A percentile compares a stretch with the other conserved stretches of the same genome.
phyloP scores from a whole-genome alignment of 2,329 filamentous ascomycete species.

The Aspergillaceae sp. region DNA sequence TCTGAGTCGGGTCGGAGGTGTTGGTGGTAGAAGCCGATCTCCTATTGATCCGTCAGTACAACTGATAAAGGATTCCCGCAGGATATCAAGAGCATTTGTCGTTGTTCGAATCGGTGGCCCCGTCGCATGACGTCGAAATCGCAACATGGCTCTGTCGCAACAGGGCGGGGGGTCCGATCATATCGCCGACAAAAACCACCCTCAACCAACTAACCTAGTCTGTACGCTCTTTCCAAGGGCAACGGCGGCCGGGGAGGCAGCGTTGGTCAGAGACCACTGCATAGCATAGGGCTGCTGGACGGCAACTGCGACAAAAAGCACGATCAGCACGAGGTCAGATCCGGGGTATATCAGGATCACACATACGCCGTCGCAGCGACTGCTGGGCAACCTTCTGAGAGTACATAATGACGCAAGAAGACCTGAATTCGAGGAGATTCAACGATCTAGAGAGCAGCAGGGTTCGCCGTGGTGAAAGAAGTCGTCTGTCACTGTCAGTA shows the following conservation, averaged over 20 bases:
- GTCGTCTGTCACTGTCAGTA: slow-evolving; percentile 10
- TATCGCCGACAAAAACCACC: neutral
- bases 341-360: neutral
- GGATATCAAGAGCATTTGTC: neutral
- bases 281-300: slow-evolving; percentile 37
- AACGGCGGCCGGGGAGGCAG: slow-evolving; percentile 37
- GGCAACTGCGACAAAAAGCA: slow-evolving; percentile 31
- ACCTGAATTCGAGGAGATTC: slow-evolving; percentile 4
- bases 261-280: slow-evolving; percentile 34
- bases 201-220: slow-evolving; percentile 32
- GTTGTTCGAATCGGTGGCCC: slow-evolving; percentile 5
- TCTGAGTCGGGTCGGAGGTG: slow-evolving; percentile 32
- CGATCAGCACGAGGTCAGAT: slow-evolving; percentile 7
- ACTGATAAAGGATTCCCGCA: neutral
- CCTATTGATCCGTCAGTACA: slow-evolving; percentile 16
- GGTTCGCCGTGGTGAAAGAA: neutral
- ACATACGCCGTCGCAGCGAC: slow-evolving; percentile 42
- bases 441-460: slow-evolving; percentile 1
- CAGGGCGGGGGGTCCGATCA: neutral
- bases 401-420: slow-evolving; percentile 31
- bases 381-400: slow-evolving; percentile 41
- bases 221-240: slow-evolving; percentile 36
- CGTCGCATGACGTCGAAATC: slow-evolving; percentile 1
- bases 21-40: slow-evolving; percentile 22
- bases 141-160: neutral